phyloP scores from a whole-genome alignment of 148 eudicot species.

The Rhododendron ferrugineum region DNA sequence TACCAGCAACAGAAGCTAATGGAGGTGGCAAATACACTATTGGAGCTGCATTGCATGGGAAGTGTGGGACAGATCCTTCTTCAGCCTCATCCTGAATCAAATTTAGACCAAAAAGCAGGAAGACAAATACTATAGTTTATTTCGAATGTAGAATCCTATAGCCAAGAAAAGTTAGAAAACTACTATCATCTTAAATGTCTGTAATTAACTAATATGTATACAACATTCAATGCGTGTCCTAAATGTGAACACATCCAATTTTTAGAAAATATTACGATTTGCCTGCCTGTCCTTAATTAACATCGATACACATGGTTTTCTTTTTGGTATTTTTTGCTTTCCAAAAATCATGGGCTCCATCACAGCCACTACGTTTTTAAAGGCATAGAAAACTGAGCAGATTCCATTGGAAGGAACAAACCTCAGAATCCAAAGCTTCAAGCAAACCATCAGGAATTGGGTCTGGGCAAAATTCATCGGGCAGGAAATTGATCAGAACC shows the following conservation, averaged over 20 bases:
- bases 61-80: slow-evolving; percentile 29
- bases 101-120: neutral
- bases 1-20: slow-evolving; percentile 37
- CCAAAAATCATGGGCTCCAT: neutral
- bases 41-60: slow-evolving; percentile 66
- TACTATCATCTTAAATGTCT: neutral
- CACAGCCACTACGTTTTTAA: neutral
- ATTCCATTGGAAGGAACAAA: slow-evolving; percentile 17
- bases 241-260: neutral
- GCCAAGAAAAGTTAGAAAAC: neutral
- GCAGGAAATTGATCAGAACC: slow-evolving; percentile 66
- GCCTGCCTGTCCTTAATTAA: neutral
- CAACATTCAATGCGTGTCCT: neutral
- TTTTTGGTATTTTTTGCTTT: neutral
- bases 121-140: neutral
- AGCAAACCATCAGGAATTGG: slow-evolving; percentile 60
- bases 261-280: neutral
- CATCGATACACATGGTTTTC: neutral
- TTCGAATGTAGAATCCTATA: neutral
- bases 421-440: slow-evolving; percentile 71
- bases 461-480: slow-evolving; percentile 90
- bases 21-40: slow-evolving; percentile 55
- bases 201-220: neutral
- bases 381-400: neutral
- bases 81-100: slow-evolving; percentile 46